These are phyloP conservation scores for Gaillardinia entomophila DNA, from an alignment of 805 yeast genomes.

Conservation along the genomic window DNA sequence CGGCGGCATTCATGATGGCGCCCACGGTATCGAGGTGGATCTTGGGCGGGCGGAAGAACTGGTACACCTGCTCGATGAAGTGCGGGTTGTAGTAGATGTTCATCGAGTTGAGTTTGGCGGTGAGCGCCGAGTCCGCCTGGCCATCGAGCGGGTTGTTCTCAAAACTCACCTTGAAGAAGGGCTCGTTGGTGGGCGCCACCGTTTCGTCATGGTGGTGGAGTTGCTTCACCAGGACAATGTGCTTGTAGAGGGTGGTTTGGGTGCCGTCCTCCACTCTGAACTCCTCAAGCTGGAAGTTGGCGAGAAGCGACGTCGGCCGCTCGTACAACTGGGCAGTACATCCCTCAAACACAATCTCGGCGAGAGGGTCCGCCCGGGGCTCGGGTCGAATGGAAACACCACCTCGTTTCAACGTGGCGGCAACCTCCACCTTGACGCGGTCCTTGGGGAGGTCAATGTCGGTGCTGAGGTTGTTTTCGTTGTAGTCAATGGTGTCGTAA, in stretches of 20 bases:
- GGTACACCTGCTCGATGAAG: slow-evolving; percentile 67
- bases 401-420: slow-evolving; percentile 69
- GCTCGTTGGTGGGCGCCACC: slow-evolving; percentile 36
- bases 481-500: slow-evolving; percentile 89
- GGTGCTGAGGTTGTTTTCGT: slow-evolving; percentile 52
- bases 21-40: slow-evolving; percentile 83
- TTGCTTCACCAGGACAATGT: slow-evolving; percentile 79
- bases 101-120: slow-evolving; percentile 76
- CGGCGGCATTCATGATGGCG: slow-evolving; percentile 90
- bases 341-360: slow-evolving; percentile 78
- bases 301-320: slow-evolving; percentile 70
- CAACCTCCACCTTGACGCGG: slow-evolving; percentile 58
- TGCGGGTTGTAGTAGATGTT: slow-evolving; percentile 85
- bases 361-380: slow-evolving; percentile 42
- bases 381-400: slow-evolving; percentile 55
- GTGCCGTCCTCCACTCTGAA: slow-evolving; percentile 87
- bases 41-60: slow-evolving; percentile 82
- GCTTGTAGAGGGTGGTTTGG: slow-evolving; percentile 70
- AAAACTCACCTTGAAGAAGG: slow-evolving; percentile 76
- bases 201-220: slow-evolving; percentile 35
- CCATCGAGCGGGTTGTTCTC: slow-evolving; percentile 85
- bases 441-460: slow-evolving; percentile 69
- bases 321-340: slow-evolving; percentile 69
- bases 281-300: slow-evolving; percentile 72
- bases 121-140: slow-evolving; percentile 72